Evolutionary conservation across 352 stramenopile species (phyloP), one percentile per base, ranked within the genome.

Genomic region (Phytophthora multivora): DNA sequence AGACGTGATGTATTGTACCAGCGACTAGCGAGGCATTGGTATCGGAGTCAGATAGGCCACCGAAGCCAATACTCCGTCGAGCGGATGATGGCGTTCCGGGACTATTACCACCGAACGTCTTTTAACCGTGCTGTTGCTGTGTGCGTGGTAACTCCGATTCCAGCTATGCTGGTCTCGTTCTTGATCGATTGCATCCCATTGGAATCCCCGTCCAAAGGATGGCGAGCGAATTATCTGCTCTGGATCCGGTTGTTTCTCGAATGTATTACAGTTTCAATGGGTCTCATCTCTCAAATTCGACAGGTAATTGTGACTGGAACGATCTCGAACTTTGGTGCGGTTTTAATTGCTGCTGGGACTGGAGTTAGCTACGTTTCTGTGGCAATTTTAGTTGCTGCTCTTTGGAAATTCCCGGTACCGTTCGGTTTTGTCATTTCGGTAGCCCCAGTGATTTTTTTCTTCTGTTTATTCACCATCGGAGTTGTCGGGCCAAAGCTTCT

Each of bases 111-210:
- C 2, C 35, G 10, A 6, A 48, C 50, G 2, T 48, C 36, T 9
- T 18, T 31, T 0, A 10, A 15, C 8, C 25, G 36, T 19, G 51
- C n/a, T 4, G 1, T 49, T 15, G 19, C 12, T 4, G 26, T 71
- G 5, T 59, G 36, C 5, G 10, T 68, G 4, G 0, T 55, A 18
- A 55, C 50, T 4, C 61, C 56, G 5, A 10, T 77, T 2, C 55
- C 60, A 3, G 45, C 63, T 26, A 18, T 71, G 5, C 0, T 41
- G 13, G 5, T 62, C 0, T 16, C 53, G 0, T 21, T 64, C 7
- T 4, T 58, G 6, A 16, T 73, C 5, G 63, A 76, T n/a, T 57
- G 45, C 7, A 62, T 76, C 11, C 68, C 68, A 3, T 50, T 73
- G 6, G 11, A 36, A 10, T 8, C 40, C 19, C 68, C 52, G 2